phyloP scores from a whole-genome alignment of 2,329 filamentous ascomycete species.

The Hysterium pulicare region DNA sequence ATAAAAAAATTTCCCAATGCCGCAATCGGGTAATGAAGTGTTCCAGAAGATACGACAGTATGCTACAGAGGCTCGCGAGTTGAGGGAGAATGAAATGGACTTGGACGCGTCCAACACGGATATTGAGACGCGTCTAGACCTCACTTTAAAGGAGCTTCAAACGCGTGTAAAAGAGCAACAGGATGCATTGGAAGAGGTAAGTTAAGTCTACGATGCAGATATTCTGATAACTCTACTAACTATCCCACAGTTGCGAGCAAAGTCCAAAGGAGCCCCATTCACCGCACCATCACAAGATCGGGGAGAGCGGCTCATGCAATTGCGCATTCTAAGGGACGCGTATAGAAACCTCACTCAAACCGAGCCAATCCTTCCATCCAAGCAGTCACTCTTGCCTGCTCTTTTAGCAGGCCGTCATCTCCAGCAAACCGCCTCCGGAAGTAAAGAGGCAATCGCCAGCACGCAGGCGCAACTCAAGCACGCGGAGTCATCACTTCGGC shows the following conservation, averaged over 20 bases:
- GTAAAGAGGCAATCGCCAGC: slow-evolving; percentile 55
- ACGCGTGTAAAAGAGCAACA: slow-evolving; percentile 48
- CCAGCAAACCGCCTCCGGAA: slow-evolving; percentile 62
- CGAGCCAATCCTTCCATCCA: slow-evolving; percentile 63
- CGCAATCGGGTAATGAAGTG: slow-evolving; percentile 12
- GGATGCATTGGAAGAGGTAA: slow-evolving; percentile 45
- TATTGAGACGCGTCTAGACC: slow-evolving; percentile 58
- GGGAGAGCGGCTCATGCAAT: slow-evolving; percentile 41
- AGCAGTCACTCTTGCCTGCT: slow-evolving; percentile 66
- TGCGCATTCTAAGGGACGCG: slow-evolving; percentile 57
- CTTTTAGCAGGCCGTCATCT: slow-evolving; percentile 69
- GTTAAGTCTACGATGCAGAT: slow-evolving; percentile 4
- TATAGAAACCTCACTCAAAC: slow-evolving; percentile 62
- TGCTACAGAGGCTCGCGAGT: slow-evolving; percentile 15
- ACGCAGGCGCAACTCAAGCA: slow-evolving; percentile 39
- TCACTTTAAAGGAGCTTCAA: slow-evolving; percentile 66
- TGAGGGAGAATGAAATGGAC: slow-evolving; percentile 34
- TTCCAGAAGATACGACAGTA: slow-evolving; percentile 30
- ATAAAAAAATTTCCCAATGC: slow-evolving; percentile 23
- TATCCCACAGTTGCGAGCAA: slow-evolving; percentile 45
- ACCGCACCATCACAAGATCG: slow-evolving; percentile 32
- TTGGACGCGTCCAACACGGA: slow-evolving; percentile 30
- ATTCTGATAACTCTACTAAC: slow-evolving; percentile 45
- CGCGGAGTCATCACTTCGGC: slow-evolving; percentile 39
- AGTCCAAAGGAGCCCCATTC: slow-evolving; percentile 17